Base-by-base conservation (phyloP, 306 rosid species). In the Pachyrhizus erosus region DNA sequence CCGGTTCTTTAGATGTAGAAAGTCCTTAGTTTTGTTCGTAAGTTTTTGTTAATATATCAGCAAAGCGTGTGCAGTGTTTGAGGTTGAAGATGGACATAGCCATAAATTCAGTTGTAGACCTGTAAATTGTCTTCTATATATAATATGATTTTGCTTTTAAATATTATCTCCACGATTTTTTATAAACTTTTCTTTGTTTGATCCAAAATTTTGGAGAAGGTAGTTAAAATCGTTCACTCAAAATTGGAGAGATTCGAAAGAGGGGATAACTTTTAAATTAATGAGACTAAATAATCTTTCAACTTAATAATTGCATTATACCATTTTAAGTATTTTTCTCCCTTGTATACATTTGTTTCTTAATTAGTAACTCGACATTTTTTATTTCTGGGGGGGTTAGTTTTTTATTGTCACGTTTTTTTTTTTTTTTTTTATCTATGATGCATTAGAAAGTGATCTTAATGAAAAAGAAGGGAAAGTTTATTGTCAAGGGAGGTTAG, bases 61-160 rank as follows among this genome's bases (percentile, higher is more conserved):
- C 45, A 42, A 69, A 34, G 83, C 75, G 78, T 78, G 49, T 85
- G 68, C 62, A 58, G 54, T 58, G 2, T 52, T 62, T 70, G 42
- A 51, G 48, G 23, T 82, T 82, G 82, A 82, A 80, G 51, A 29
- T 76, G 82, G 52, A 52, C 73, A 64, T 79, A 54, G 54, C 15
- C 31, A 39, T 83, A 66, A 79, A 51, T 62, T 68, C 31, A 43
- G 55, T 14, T 79, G 23, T 62, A 43, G 73, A 65, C 73, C 24
- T 69, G 58, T 69, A 67, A 67, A 75, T 43, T 68, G 49, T 54
- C 71, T 21, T 20, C 45, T 48, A 65, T 65, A 46, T 46, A n/a
- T 66, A 4, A 66, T 26, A 62, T 76, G 33, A 46, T 31, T 62
- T 77, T 65, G 39, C 20, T 31, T 15, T 77, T 5, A 77, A 39